A percentile compares a stretch with the other conserved stretches of the same genome.
These are phyloP conservation scores for Penicillium taxi DNA, from an alignment of 495 filamentous ascomycete genomes.

Conservation along the genomic window DNA sequence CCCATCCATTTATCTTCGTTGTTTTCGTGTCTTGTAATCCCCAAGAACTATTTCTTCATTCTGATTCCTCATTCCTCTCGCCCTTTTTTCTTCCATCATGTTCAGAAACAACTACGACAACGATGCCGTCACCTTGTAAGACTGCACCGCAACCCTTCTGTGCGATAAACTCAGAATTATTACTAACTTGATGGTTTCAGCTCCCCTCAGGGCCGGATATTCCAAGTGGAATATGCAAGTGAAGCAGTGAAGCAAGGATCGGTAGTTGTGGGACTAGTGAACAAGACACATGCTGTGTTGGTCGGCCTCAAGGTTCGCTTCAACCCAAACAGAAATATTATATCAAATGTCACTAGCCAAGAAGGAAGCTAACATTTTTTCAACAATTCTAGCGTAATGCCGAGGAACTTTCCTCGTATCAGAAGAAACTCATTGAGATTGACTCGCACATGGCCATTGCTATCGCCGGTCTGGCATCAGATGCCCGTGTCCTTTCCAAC, in stretches of 20 bases:
- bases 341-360: not conserved
- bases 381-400: slow-evolving; percentile 67
- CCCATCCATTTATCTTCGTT: slow-evolving; percentile 12
- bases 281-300: slow-evolving; percentile 95
- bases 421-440: slow-evolving; percentile 97
- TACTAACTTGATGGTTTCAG: slow-evolving; percentile 38
- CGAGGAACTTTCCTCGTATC: slow-evolving; percentile 98
- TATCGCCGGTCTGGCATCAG: slow-evolving; percentile 93
- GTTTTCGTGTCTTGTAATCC: slow-evolving; percentile 12
- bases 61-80: slow-evolving; percentile 2
- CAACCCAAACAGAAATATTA: not conserved
- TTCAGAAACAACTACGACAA: slow-evolving; percentile 99
- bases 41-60: slow-evolving; percentile 4
- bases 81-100: slow-evolving; percentile 59
- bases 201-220: slow-evolving; percentile 98
- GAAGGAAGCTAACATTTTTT: slow-evolving; percentile 2
- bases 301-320: slow-evolving; percentile 84
- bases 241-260: slow-evolving; percentile 99
- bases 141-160: slow-evolving; percentile 9
- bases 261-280: slow-evolving; percentile 90
- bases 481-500: slow-evolving; percentile 98
- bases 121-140: slow-evolving; percentile 98
- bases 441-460: slow-evolving; percentile 93
- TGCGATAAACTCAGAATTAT: slow-evolving; percentile 22
- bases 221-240: slow-evolving; percentile 97